Evolutionary conservation across 2,329 filamentous ascomycete species (phyloP).

Genomic region (Cladorrhinum sp.): DNA sequence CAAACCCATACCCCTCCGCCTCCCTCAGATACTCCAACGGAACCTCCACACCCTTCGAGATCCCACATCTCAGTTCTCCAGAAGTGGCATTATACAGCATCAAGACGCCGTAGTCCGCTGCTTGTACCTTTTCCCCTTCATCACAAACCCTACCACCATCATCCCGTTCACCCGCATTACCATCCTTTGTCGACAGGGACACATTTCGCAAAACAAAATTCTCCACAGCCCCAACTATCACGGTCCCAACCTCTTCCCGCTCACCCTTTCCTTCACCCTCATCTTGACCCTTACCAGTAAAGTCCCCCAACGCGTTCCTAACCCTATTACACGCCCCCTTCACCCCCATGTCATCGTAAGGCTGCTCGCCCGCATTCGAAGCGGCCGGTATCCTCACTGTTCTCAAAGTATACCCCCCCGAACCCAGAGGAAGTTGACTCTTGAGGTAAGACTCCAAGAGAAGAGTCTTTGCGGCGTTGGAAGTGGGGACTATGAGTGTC

Average conservation of each 20-base stretch:
- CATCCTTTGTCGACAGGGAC: too few relatives aligned
- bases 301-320: not conserved
- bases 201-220: slow-evolving; percentile 13
- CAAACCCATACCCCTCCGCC: slow-evolving; percentile 14
- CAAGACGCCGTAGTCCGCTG: slow-evolving; percentile 17
- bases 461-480: slow-evolving; percentile 10
- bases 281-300: not conserved
- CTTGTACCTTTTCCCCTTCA: not conserved
- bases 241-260: not conserved
- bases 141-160: too few relatives aligned
- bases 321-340: slow-evolving; percentile 16
- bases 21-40: slow-evolving; percentile 11
- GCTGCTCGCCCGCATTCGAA: slow-evolving; percentile 21
- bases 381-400: not conserved
- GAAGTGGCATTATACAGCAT: slow-evolving; percentile 11
- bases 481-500: slow-evolving; percentile 15
- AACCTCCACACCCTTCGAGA: slow-evolving; percentile 13
- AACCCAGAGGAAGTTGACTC: not conserved
- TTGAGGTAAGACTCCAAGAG: not conserved
- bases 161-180: too few relatives aligned
- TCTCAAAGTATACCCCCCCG: not conserved
- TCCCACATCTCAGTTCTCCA: not conserved
- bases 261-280: not conserved
- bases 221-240: slow-evolving; percentile 16
- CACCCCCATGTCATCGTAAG: slow-evolving; percentile 13